A percentile compares a stretch with the other conserved stretches of the same genome.
phyloP scores from a whole-genome alignment of 768 basidiomycete species.

The Pisolithus albus region DNA sequence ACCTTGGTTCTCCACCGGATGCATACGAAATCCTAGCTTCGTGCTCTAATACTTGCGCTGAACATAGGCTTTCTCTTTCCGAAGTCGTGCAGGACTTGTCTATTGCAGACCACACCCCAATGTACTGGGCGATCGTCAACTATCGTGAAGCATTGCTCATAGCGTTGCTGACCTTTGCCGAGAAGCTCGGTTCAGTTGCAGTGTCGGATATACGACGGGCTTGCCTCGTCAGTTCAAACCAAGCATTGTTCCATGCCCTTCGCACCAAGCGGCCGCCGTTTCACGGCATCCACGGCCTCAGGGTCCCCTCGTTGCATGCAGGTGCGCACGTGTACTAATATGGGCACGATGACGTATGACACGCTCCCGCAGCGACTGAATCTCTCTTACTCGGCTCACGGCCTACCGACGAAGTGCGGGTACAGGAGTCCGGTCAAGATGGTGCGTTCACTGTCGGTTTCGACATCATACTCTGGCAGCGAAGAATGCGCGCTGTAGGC shows the following conservation, averaged over 20 bases:
- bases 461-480: conserved; percentile 54
- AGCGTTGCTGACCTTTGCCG: conserved; percentile 46
- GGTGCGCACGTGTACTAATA: conserved; percentile 10
- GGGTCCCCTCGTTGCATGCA: conserved; percentile 5
- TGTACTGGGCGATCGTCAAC: conserved; percentile 27
- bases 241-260: conserved; percentile 22
- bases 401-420: conserved; percentile 44
- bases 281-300: conserved; percentile 17
- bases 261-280: conserved; percentile 19
- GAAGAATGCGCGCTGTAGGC: conserved; percentile 59
- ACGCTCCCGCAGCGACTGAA: conserved; percentile 31
- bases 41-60: conserved; percentile 52
- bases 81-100: conserved; percentile 20
- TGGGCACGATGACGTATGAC: not conserved
- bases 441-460: conserved; percentile 49
- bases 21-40: conserved; percentile 45
- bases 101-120: conserved; percentile 21
- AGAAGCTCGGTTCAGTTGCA: conserved; percentile 35
- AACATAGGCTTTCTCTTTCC: conserved; percentile 39
- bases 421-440: conserved; percentile 41
- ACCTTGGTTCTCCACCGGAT: not conserved
- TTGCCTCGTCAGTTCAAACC: conserved; percentile 39
- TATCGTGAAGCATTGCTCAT: conserved; percentile 38
- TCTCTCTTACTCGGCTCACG: conserved; percentile 35
- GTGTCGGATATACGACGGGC: conserved; percentile 60